Base-by-base conservation (phyloP, 164 flowering plant species). In the Vitis cinerea region DNA sequence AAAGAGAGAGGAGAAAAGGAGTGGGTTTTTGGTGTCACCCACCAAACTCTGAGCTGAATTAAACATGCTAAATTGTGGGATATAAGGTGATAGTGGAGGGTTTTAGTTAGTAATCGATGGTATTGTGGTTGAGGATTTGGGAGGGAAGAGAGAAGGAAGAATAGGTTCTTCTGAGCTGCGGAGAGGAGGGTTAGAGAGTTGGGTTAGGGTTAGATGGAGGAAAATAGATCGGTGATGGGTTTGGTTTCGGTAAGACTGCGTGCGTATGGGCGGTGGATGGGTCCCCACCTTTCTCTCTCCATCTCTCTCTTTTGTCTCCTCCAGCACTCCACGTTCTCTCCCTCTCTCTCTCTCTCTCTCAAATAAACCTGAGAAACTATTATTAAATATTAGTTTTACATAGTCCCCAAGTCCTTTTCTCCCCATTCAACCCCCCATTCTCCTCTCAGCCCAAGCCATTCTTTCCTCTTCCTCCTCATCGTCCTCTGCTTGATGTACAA, bases 201-300 rank as follows among this genome's bases (percentile, higher is more conserved):
- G 76, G 78, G 55, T 75, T 75, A 71, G 78, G 81, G 76, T 72
- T 75, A 72, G 81, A 71, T 59, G 50, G 57, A 56, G 58, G 29
- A 13, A 67, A 23, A 30, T 55, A 69, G 77, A 70, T 62, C 27
- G 59, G 54, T 62, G 65, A 65, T 75, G 76, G 74, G 76, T 65
- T 68, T 64, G 59, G 67, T 44, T 69, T 75, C 51, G 70, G 67
- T 67, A 67, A 52, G 71, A 50, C 74, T 73, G 77, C 73, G 76
- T 71, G 80, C 72, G 44, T 78, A 63, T 77, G 81, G 83, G 81
- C 81, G 81, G 81, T 80, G 79, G 60, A 72, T 75, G 71, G 74
- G 79, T 74, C 77, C 83, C 75, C 72, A 61, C 63, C 50, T 57
- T 49, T 50, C 71, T 51, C 77, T 75, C 75, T 70, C 70, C 59